Evolutionary conservation across 768 basidiomycete genomes (phyloP).

Genomic region (Rubroboletus pulcherrimus): DNA sequence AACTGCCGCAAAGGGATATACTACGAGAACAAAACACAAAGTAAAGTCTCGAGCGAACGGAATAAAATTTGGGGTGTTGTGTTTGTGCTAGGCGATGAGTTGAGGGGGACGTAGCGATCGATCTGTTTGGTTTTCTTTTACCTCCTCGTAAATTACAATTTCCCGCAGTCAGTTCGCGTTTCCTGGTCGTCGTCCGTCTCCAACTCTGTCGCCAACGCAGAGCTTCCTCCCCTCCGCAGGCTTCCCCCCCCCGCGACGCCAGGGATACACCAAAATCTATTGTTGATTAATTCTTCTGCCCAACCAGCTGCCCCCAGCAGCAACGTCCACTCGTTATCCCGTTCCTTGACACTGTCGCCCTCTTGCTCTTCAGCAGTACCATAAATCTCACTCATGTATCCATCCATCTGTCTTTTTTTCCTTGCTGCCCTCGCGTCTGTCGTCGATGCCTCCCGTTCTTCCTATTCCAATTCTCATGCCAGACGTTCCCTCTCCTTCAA

Average conservation of each 20-base stretch:
- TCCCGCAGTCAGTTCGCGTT: constrained; percentile 10
- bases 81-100: neutral
- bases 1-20: neutral
- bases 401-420: constrained; percentile 20
- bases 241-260: constrained; percentile 13
- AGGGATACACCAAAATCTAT: constrained; percentile 1
- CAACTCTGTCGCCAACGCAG: constrained; percentile 19
- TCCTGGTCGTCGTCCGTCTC: constrained; percentile 1
- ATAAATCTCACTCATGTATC: constrained; percentile 26
- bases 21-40: neutral
- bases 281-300: neutral
- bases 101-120: neutral
- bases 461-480: constrained; percentile 34
- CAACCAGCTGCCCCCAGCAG: constrained; percentile 7
- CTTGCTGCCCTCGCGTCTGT: constrained; percentile 24
- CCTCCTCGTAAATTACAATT: neutral
- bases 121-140: neutral
- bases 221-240: constrained; percentile 3
- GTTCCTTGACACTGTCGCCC: constrained; percentile 2
- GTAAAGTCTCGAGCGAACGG: neutral
- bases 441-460: constrained; percentile 39
- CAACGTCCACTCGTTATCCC: constrained; percentile 40
- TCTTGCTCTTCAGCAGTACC: constrained; percentile 31
- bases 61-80: neutral
- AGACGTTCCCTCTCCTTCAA: constrained; percentile 28